phyloP scores from a whole-genome alignment of 2,329 filamentous ascomycete genomes.

The Paecilomyces dactylethromorphus region DNA sequence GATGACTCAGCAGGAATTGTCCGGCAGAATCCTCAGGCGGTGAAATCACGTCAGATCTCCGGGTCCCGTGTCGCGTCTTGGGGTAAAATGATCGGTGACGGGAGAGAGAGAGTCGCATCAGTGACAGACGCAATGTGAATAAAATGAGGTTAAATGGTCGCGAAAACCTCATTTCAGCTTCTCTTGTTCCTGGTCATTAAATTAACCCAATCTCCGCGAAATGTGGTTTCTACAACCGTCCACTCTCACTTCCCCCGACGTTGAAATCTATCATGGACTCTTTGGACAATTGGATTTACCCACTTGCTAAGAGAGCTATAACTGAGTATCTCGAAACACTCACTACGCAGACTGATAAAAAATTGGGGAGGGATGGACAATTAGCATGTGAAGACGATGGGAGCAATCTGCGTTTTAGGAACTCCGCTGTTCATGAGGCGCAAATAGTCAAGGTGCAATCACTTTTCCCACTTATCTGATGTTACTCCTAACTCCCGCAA shows the following conservation, averaged over 20 bases:
- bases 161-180: neutral
- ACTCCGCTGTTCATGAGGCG: constrained; percentile 9
- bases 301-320: neutral
- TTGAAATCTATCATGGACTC: neutral
- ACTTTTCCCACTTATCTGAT: neutral
- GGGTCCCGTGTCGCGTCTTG: neutral
- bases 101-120: neutral
- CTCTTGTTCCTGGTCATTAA: neutral
- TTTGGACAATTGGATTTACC: neutral
- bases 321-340: no score
- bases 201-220: neutral
- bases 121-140: neutral
- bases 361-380: no score
- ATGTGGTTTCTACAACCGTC: neutral
- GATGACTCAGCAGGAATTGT: neutral
- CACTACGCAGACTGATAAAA: no score
- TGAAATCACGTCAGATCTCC: neutral
- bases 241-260: neutral
- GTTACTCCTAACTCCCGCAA: constrained; percentile 2
- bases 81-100: neutral
- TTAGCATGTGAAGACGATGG: constrained; percentile 23
- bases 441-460: constrained; percentile 24
- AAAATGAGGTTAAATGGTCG: neutral
- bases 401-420: constrained; percentile 24
- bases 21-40: neutral